Evolutionary conservation across 2,329 filamentous ascomycete genomes (phyloP).

Genomic region (Zymoseptoria crescenta): DNA sequence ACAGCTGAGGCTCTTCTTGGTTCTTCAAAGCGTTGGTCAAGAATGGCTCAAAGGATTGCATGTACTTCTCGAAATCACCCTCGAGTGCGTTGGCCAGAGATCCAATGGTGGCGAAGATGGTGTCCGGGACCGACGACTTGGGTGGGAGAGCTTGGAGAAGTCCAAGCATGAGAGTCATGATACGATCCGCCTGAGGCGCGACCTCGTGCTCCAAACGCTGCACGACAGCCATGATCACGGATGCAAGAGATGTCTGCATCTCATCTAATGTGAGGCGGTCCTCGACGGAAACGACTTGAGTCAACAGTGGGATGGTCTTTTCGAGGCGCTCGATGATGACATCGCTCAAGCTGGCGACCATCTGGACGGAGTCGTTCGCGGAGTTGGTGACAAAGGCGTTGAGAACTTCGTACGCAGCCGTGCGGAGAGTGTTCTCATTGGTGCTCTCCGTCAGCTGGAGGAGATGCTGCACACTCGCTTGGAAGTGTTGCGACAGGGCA

Average conservation of each 20-base stretch:
- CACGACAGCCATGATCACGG: slow-evolving; percentile 84
- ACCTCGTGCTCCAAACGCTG: slow-evolving; percentile 88
- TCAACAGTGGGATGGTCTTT: slow-evolving; percentile 79
- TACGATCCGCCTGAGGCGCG: slow-evolving; percentile 78
- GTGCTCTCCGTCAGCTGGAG: slow-evolving; percentile 81
- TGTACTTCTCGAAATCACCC: slow-evolving; percentile 91
- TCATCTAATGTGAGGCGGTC: slow-evolving; percentile 94
- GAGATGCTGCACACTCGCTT: slow-evolving; percentile 79
- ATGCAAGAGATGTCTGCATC: slow-evolving; percentile 92
- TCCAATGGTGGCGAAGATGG: slow-evolving; percentile 84
- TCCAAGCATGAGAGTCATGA: slow-evolving; percentile 83
- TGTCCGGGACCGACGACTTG: slow-evolving; percentile 92
- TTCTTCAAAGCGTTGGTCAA: slow-evolving; percentile 90
- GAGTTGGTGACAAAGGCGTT: slow-evolving; percentile 90
- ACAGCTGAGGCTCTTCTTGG: slow-evolving; percentile 88
- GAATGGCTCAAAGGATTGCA: slow-evolving; percentile 90
- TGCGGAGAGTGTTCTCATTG: slow-evolving; percentile 80
- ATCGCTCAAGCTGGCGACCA: slow-evolving; percentile 74
- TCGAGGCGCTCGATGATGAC: slow-evolving; percentile 87
- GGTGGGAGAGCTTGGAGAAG: slow-evolving; percentile 67
- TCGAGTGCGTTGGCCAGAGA: slow-evolving; percentile 86
- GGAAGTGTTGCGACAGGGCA: slow-evolving; percentile 83
- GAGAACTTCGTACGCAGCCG: slow-evolving; percentile 93
- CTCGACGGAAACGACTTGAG: slow-evolving; percentile 92
- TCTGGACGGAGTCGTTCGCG: slow-evolving; percentile 72